These are phyloP conservation scores for Lagerstroemia speciosa DNA, from an alignment of 345 rosid genomes.

Conservation along the genomic window DNA sequence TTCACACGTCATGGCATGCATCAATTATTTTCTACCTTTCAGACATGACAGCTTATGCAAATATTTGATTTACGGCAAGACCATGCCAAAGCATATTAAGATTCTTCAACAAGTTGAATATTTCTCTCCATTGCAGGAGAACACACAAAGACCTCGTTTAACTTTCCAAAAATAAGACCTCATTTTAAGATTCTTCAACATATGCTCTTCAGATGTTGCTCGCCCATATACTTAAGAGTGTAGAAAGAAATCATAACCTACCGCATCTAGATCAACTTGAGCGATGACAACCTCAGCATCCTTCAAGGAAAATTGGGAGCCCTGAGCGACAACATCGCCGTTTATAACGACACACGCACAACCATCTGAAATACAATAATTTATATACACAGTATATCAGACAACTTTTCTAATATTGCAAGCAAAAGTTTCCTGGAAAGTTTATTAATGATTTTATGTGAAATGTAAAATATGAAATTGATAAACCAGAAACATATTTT, in stretches of 20 bases:
- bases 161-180: too few species aligned
- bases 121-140: neutral
- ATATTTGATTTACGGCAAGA: too few species aligned
- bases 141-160: neutral
- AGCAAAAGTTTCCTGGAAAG: neutral
- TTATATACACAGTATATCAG: neutral
- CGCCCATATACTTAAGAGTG: neutral
- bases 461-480: too few species aligned
- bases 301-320: constrained; percentile 85
- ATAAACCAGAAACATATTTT: too few species aligned
- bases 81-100: too few species aligned
- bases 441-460: too few species aligned
- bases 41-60: too few species aligned
- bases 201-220: neutral
- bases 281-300: constrained; percentile 87
- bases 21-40: too few species aligned
- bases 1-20: too few species aligned
- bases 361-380: constrained; percentile 45
- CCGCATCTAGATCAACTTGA: constrained; percentile 91
- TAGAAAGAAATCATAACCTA: constrained; percentile 18
- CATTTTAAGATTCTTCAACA: too few species aligned
- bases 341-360: constrained; percentile 79
- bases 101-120: neutral
- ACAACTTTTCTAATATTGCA: neutral
- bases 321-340: constrained; percentile 79